Evolutionary conservation across 768 basidiomycete species (phyloP).

Genomic region (Auricularia cornea): DNA sequence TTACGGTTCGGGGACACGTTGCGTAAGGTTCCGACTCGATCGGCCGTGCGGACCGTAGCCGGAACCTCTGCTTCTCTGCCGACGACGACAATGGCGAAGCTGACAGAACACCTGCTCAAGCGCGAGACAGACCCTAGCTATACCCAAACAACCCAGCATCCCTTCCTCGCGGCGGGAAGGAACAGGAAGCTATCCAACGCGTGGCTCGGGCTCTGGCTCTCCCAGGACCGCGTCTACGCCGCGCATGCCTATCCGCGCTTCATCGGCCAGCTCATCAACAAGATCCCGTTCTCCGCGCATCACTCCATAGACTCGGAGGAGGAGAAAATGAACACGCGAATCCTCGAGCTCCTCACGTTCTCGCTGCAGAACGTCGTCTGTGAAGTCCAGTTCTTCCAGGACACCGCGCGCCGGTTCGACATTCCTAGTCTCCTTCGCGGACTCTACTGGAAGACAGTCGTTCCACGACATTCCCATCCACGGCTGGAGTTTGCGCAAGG

Average conservation of each 20-base stretch:
- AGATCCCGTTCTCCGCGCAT: slow-evolving; percentile 42
- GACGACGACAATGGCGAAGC: no score
- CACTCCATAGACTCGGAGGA: slow-evolving; percentile 23
- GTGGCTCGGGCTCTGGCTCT: slow-evolving; percentile 53
- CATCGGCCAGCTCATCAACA: slow-evolving; percentile 55
- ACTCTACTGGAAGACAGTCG: no score
- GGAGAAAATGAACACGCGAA: slow-evolving; percentile 30
- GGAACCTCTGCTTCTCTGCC: no score
- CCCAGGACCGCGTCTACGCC: slow-evolving; percentile 69
- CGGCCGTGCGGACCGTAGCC: no score
- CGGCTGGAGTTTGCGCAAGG: slow-evolving; percentile 45
- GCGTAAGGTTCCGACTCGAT: no score
- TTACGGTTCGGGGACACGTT: no score
- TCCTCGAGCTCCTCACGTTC: slow-evolving; percentile 42
- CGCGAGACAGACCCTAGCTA: no score
- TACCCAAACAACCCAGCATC: slow-evolving; percentile 38
- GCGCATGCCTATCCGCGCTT: slow-evolving; percentile 67
- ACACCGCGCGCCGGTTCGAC: slow-evolving; percentile 35
- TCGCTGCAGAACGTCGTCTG: slow-evolving; percentile 51
- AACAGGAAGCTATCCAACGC: slow-evolving; percentile 37
- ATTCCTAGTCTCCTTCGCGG: no score
- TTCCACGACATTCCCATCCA: slow-evolving; percentile 45
- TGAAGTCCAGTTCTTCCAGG: slow-evolving; percentile 53
- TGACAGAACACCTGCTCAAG: no score
- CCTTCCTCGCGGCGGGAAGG: slow-evolving; percentile 54